phyloP scores from a whole-genome alignment of 192 early-diverging fungal species.

The Spizellomyces punctatus region DNA sequence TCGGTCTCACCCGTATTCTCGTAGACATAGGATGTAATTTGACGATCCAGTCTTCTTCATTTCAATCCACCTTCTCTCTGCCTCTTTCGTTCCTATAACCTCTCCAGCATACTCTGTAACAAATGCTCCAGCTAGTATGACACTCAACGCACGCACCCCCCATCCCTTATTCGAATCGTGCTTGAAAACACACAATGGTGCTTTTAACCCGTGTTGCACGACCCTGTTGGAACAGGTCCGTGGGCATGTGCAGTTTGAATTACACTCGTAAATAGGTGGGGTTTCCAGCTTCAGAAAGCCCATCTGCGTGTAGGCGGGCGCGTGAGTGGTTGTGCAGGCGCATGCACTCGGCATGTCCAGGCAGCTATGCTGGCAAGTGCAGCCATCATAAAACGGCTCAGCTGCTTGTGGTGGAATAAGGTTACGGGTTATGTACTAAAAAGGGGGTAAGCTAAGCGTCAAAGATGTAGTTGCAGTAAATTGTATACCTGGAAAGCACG shows the following conservation, averaged over 20 bases:
- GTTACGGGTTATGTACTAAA: no score
- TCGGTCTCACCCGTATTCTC: conserved; percentile 24
- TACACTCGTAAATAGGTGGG: conserved; percentile 44
- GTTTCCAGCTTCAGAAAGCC: no score
- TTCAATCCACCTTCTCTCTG: conserved; percentile 33
- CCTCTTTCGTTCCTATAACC: conserved; percentile 35
- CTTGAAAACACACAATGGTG: conserved; percentile 10
- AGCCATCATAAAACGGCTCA: no score
- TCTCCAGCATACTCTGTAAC: conserved; percentile 46
- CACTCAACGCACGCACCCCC: conserved; percentile 8
- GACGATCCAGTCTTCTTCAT: neutral
- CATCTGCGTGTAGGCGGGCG: no score
- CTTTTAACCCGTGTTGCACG: conserved; percentile 28
- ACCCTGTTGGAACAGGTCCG: conserved; percentile 34
- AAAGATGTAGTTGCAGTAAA: no score
- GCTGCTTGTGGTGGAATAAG: no score
- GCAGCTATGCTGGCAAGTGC: no score
- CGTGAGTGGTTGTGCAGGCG: no score
- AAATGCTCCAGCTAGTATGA: conserved; percentile 22
- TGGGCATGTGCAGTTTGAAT: conserved; percentile 36
- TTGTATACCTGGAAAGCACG: no score
- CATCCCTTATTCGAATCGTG: conserved; percentile 11
- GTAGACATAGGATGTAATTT: conserved; percentile 44
- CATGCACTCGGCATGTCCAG: no score
- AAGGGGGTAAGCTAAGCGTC: no score